A percentile compares a stretch with the other conserved stretches of the same genome.
phyloP scores from a whole-genome alignment of 768 basidiomycete genomes.

The Phaeotremella skinneri region DNA sequence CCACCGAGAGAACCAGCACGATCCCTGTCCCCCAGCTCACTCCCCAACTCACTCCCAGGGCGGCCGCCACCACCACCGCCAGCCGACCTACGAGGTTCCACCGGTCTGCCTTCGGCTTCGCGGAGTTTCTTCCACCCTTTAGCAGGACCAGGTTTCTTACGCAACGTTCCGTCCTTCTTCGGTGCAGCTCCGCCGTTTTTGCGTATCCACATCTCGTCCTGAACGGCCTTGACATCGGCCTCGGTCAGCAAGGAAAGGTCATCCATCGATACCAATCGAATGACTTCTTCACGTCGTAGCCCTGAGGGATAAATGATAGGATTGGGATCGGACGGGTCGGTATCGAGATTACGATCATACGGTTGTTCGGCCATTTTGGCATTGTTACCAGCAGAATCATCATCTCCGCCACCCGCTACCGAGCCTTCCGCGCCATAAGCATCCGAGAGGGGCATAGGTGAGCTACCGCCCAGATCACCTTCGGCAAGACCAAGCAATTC shows the following conservation, averaged over 20 bases:
- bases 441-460: neutral
- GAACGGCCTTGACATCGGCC: constrained; percentile 43
- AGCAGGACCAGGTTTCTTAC: constrained; percentile 49
- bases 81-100: constrained; percentile 1
- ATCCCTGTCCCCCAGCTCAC: neutral
- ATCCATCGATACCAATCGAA: constrained; percentile 24
- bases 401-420: neutral
- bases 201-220: constrained; percentile 41
- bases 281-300: constrained; percentile 38
- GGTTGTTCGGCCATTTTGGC: constrained; percentile 9
- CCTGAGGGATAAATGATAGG: constrained; percentile 41
- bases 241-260: constrained; percentile 36
- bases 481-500: constrained; percentile 43
- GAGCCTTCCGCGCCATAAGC: neutral
- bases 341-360: constrained; percentile 7
- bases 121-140: constrained; percentile 44
- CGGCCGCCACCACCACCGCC: neutral
- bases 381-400: neutral
- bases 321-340: constrained; percentile 24
- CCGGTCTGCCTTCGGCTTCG: constrained; percentile 10
- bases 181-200: constrained; percentile 26
- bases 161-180: constrained; percentile 47
- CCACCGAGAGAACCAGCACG: neutral
- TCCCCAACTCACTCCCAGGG: no score
- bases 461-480: constrained; percentile 25